Base-by-base conservation (phyloP, 768 basidiomycete species). In the Lactarius indigo region DNA sequence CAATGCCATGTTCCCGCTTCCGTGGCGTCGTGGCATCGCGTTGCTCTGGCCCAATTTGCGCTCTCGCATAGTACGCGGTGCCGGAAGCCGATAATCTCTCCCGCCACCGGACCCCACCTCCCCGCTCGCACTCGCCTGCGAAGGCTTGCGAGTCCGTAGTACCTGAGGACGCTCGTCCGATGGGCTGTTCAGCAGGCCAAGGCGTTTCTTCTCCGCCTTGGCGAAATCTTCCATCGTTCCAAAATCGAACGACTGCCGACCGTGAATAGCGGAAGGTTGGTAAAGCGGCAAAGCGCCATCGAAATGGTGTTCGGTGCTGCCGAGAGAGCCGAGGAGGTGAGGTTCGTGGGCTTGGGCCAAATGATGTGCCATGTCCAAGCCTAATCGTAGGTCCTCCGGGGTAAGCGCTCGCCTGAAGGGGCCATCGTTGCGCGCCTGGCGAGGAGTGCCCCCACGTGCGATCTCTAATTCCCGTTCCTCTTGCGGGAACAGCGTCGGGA, bases 21-120 rank as follows among this genome's bases (percentile, higher is more conserved):
- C 82, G 60, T 80, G 80, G 3, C 82, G 76, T 41, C 90, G 84
- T 5, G 91, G 90, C 57, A 83, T 76, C 0, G 89, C 84, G 58
- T 87, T 89, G 70, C 89, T 92, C 74, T 94, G 89, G 71, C 91
- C 94, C 64, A 96, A 81, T 73, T 94, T 96, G 57, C 96, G 89
- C 67, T 92, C 91, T 52, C 94, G 88, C 7, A 85, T 70, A 2
- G 83, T 89, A 50, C 92, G 88, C 3, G 85, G 73, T 1, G 84
- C 76, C 30, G 74, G 75, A 18, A 69, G 60, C 20, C 64, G 59
- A 47, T 72, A 70, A 30, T 68, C 66, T 17, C 73, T 59, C 20
- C 35, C 37, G 44, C 66, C 61, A n/a, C 70, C 64, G 1, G 72
- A 68, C 33, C 65, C 69, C n/a, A 64, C 68, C 15, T 72, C 73